These are phyloP conservation scores for Xylaria sp. DNA, from an alignment of 2,329 filamentous ascomycete genomes.

Conservation along the genomic window DNA sequence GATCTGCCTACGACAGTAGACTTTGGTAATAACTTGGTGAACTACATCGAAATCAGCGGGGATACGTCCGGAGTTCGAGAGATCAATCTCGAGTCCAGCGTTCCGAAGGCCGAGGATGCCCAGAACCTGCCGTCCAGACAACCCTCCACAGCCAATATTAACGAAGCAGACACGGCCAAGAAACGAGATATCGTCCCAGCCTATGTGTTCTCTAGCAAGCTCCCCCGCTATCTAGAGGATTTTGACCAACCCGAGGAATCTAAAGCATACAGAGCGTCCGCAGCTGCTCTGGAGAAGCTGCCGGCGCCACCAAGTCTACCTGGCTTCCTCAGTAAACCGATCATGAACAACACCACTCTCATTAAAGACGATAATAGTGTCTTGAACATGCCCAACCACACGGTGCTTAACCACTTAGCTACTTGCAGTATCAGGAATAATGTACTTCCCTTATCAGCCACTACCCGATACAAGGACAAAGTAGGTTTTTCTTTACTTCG, in stretches of 20 bases:
- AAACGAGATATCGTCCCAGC: constrained; percentile 66
- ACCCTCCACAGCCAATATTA: constrained; percentile 52
- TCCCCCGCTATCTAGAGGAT: constrained; percentile 87
- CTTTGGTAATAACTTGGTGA: constrained; percentile 97
- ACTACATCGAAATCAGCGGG: constrained; percentile 93
- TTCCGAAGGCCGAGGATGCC: constrained; percentile 45
- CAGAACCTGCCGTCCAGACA: constrained; percentile 48
- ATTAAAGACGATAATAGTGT: constrained; percentile 99
- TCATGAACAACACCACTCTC: constrained; percentile 87
- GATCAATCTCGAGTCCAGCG: constrained; percentile 45
- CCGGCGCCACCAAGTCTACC: constrained; percentile 86
- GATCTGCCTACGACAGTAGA: constrained; percentile 94
- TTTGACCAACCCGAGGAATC: constrained; percentile 87
- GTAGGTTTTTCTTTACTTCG: constrained; percentile 55
- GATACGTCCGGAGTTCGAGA: constrained; percentile 47
- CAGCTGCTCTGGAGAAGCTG: constrained; percentile 79
- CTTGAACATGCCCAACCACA: constrained; percentile 95
- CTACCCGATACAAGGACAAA: constrained; percentile 97
- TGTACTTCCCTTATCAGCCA: constrained; percentile 92
- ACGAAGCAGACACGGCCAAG: constrained; percentile 51
- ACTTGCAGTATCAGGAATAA: constrained; percentile 99
- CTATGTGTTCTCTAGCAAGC: constrained; percentile 73
- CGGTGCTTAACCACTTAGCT: constrained; percentile 93
- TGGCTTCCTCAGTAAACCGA: constrained; percentile 91
- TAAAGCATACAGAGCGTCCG: constrained; percentile 76